Evolutionary conservation across 176 grass and related monocot species (phyloP).

Genomic region (Aegilops speltoides): DNA sequence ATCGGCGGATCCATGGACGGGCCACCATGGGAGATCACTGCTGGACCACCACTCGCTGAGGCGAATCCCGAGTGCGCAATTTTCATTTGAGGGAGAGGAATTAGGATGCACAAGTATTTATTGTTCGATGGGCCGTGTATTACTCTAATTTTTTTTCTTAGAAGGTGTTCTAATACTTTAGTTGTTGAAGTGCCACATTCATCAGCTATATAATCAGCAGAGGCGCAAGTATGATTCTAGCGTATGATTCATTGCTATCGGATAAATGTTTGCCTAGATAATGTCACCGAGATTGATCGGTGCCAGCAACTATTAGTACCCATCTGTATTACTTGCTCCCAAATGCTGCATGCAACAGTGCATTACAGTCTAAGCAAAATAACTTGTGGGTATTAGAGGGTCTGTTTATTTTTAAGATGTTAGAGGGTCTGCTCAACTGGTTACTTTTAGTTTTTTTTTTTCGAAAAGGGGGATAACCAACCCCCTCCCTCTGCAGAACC

Average conservation of each 20-base stretch:
- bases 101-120: background rate
- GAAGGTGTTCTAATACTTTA: background rate
- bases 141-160: background rate
- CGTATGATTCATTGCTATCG: background rate
- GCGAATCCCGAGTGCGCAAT: background rate
- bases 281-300: background rate
- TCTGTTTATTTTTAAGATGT: too few relatives aligned
- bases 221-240: background rate
- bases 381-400: background rate
- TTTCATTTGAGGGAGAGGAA: background rate
- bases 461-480: too few relatives aligned
- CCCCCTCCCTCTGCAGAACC: too few relatives aligned
- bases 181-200: conserved; percentile 13
- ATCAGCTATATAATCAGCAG: background rate
- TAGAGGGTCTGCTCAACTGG: too few relatives aligned
- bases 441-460: too few relatives aligned
- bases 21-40: background rate
- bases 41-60: conserved; percentile 27
- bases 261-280: background rate
- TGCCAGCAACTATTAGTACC: background rate
- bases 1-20: background rate
- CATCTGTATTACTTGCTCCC: conserved; percentile 17
- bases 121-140: background rate
- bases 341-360: conserved; percentile 8
- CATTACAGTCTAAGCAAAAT: conserved; percentile 35